Conservation (phyloP, 805 yeast genomes). For the Isabelozyma rhagii region DNA sequence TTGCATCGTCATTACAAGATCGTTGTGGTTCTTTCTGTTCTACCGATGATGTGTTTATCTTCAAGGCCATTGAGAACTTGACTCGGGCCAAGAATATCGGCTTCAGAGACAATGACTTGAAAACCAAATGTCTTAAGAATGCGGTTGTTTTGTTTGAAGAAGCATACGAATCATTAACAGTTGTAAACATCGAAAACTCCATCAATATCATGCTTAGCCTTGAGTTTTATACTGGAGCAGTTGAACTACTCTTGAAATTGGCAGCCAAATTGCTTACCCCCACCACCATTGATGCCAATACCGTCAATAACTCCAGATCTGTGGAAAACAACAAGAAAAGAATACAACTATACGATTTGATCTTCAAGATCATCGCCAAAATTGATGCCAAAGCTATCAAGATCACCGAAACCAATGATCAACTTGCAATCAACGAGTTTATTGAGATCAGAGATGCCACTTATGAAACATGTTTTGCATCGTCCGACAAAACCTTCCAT, state of each 20-base stretch:
- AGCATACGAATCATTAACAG: conserved; percentile 71
- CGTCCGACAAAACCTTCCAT: conserved; percentile 83
- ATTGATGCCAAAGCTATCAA: conserved; percentile 64
- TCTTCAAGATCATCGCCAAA: conserved; percentile 71
- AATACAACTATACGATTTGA: conserved; percentile 60
- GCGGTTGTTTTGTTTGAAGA: conserved; percentile 76
- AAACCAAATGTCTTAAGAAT: conserved; percentile 61
- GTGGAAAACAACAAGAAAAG: conserved; percentile 17
- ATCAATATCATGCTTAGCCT: conserved; percentile 73
- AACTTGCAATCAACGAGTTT: conserved; percentile 46
- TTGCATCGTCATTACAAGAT: conserved; percentile 83
- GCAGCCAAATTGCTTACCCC: conserved; percentile 48
- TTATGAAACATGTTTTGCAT: conserved; percentile 69
- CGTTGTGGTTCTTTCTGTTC: conserved; percentile 95
- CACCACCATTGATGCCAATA: conserved; percentile 1
- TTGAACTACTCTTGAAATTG: conserved; percentile 73
- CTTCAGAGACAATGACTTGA: conserved; percentile 64
- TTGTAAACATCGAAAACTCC: conserved; percentile 80
- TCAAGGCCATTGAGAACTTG: conserved; percentile 89
- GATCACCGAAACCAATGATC: conserved; percentile 31
- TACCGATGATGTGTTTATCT: conserved; percentile 86
- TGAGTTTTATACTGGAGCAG: conserved; percentile 80
- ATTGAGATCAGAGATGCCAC: conserved; percentile 65
- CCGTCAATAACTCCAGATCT: conserved; percentile 2
- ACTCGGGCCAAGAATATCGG: conserved; percentile 81